These are phyloP conservation scores for Tilletia horrida DNA, from an alignment of 1,284 basidiomycete genomes.

Conservation along the genomic window DNA sequence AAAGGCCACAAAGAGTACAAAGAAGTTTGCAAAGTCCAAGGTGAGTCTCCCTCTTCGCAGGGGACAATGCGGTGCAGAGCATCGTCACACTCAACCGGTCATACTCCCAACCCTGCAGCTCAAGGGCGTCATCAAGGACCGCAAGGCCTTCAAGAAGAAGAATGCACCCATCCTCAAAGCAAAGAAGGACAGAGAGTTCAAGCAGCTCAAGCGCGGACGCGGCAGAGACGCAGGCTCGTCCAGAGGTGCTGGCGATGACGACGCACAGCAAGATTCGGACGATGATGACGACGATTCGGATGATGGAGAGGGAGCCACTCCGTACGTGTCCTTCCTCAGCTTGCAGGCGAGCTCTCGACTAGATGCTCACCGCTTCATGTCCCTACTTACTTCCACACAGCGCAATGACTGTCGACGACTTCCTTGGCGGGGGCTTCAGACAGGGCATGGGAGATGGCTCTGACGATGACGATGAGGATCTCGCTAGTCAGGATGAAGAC, in stretches of 20 bases:
- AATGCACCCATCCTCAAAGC: conserved; percentile 35
- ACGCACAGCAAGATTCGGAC: conserved; percentile 29
- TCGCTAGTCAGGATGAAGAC: conserved; percentile 22
- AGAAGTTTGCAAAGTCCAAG: conserved; percentile 49
- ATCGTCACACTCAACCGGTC: neutral
- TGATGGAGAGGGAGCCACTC: conserved; percentile 24
- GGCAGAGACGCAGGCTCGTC: neutral
- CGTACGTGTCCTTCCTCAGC: neutral
- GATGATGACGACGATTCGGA: conserved; percentile 23
- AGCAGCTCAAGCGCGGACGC: neutral
- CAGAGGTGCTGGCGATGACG: conserved; percentile 28
- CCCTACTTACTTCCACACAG: conserved; percentile 1
- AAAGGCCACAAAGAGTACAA: conserved; percentile 40
- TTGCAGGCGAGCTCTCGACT: conserved; percentile 7
- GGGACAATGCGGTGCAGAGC: neutral
- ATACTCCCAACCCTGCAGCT: conserved; percentile 31
- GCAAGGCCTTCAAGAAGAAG: conserved; percentile 46
- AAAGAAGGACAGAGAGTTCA: conserved; percentile 23
- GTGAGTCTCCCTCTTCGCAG: neutral
- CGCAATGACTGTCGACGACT: conserved; percentile 51
- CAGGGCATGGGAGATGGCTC: conserved; percentile 27
- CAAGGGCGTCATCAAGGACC: conserved; percentile 44
- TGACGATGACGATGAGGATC: conserved; percentile 20
- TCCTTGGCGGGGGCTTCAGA: conserved; percentile 51
- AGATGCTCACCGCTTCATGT: too few species aligned